Evolutionary conservation across 2,329 filamentous ascomycete species (phyloP).

Genomic region (Pseudocercospora eumusae): DNA sequence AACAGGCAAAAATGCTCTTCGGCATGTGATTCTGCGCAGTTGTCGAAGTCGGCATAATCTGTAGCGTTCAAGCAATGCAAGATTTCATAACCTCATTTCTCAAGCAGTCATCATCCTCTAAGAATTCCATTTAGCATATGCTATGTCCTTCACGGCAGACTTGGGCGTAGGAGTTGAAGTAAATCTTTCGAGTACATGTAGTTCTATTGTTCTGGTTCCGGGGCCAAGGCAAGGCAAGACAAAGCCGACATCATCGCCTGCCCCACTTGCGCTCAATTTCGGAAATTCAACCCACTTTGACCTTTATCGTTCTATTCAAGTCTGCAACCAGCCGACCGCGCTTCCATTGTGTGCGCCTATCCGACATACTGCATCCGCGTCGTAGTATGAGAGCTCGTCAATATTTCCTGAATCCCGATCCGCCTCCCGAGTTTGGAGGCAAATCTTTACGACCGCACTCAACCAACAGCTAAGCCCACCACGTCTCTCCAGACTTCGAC

Average conservation of each 20-base stretch:
- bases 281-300: constrained; percentile 3
- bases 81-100: not conserved
- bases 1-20: constrained; percentile 20
- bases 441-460: constrained; percentile 25
- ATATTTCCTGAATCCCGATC: constrained; percentile 34
- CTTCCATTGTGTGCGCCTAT: constrained; percentile 11
- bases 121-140: not conserved
- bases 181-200: not conserved
- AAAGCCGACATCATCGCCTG: constrained; percentile 7
- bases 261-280: not conserved
- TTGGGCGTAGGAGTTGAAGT: too few relatives aligned
- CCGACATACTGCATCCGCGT: constrained; percentile 23
- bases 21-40: not conserved
- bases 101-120: not conserved
- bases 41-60: not conserved
- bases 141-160: too few relatives aligned
- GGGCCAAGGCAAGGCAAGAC: not conserved
- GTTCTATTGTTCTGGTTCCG: not conserved
- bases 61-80: constrained; percentile 2
- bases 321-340: constrained; percentile 4
- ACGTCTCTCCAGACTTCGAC: constrained; percentile 3
- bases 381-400: constrained; percentile 37
- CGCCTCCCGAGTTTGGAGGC: constrained; percentile 36
- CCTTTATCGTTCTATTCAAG: not conserved
- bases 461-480: constrained; percentile 34